These are phyloP conservation scores for Chrysochromulina parva DNA, from an alignment of 78 protist genomes.

Conservation along the genomic window DNA sequence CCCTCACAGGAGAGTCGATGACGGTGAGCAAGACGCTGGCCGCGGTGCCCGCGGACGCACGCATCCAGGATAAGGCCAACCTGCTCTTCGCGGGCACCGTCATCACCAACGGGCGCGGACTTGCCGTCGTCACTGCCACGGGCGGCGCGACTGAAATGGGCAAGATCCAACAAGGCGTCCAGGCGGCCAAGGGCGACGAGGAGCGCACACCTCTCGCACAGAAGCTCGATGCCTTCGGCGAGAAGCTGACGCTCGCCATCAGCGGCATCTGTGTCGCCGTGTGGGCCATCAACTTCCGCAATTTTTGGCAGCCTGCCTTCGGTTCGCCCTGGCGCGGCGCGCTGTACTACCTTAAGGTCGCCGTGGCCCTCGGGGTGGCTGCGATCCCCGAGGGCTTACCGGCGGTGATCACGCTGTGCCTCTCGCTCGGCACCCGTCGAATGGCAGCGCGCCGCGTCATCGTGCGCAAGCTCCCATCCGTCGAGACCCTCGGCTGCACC, in stretches of 20 bases:
- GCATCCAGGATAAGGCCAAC: constrained; percentile 39
- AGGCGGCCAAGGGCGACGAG: constrained; percentile 32
- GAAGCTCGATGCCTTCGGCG: constrained; percentile 81
- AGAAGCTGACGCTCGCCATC: constrained; percentile 60
- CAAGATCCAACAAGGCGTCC: constrained; percentile 37
- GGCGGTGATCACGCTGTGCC: constrained; percentile 82
- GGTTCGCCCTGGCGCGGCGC: constrained; percentile 44
- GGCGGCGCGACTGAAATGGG: constrained; percentile 75
- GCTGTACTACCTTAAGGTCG: constrained; percentile 69
- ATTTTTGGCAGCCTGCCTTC: constrained; percentile 41
- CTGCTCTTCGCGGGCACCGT: constrained; percentile 30
- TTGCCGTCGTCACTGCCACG: constrained; percentile 34
- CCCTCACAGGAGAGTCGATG: constrained; percentile 45
- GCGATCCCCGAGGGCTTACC: constrained; percentile 96
- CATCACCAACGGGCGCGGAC: background rate
- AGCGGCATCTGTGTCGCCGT: constrained; percentile 33
- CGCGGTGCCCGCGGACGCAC: background rate
- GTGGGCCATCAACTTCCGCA: constrained; percentile 22
- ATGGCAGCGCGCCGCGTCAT: constrained; percentile 84
- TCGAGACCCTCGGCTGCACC: constrained; percentile 96
- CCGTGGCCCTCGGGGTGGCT: constrained; percentile 89
- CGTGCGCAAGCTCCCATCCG: constrained; percentile 81
- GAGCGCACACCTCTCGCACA: constrained; percentile 74
- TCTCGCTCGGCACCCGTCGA: constrained; percentile 79
- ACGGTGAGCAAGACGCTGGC: background rate